These are phyloP conservation scores for Microsporum ferrugineum DNA, from an alignment of 2,329 filamentous ascomycete genomes.

Conservation along the genomic window DNA sequence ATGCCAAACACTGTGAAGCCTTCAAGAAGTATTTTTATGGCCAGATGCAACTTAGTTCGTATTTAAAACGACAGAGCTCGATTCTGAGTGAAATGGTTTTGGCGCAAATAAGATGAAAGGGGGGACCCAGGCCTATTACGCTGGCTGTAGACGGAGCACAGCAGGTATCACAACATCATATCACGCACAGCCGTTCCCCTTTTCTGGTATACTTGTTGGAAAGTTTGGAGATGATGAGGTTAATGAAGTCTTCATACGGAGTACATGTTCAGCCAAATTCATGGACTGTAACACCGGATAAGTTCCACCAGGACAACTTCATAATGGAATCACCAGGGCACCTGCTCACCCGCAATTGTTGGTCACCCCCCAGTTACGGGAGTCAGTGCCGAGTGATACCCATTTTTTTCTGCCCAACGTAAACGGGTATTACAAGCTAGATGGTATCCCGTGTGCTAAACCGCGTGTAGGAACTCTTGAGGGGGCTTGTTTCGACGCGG, in stretches of 20 bases:
- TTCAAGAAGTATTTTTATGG: background rate
- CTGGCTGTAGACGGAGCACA: background rate
- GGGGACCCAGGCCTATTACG: background rate
- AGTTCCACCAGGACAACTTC: background rate
- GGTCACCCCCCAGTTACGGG: background rate
- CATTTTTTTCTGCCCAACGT: background rate
- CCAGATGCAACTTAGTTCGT: background rate
- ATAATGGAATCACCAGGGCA: background rate
- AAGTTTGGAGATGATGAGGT: background rate
- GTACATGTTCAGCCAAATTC: background rate
- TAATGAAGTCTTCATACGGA: background rate
- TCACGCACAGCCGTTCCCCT: background rate
- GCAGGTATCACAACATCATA: constrained; percentile 2
- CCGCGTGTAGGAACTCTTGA: background rate
- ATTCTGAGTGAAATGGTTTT: background rate
- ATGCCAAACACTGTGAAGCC: background rate
- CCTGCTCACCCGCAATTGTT: background rate
- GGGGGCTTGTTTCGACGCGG: background rate
- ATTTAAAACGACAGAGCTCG: background rate
- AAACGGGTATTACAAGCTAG: background rate
- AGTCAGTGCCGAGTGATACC: background rate
- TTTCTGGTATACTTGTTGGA: background rate
- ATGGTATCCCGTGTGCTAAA: background rate
- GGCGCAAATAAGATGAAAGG: background rate
- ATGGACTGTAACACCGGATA: background rate